These are phyloP conservation scores for Beauveria sp. DNA, from an alignment of 2,329 filamentous ascomycete species.

Conservation along the genomic window DNA sequence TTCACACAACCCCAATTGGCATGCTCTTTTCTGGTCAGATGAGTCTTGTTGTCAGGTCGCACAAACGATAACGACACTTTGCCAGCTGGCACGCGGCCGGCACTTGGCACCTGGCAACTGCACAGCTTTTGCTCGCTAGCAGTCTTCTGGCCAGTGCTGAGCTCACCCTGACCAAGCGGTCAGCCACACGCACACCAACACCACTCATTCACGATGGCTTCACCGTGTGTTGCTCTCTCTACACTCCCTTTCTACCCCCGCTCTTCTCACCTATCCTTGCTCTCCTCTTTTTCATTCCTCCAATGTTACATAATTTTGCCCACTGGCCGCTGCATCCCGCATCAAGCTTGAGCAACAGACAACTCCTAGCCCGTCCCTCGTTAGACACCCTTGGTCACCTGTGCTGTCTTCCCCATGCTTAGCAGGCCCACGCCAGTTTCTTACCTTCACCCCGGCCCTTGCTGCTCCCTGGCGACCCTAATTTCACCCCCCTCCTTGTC, in stretches of 20 bases:
- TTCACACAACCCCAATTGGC: neutral
- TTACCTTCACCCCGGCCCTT: neutral
- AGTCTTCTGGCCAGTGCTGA: neutral
- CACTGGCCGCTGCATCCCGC: neutral
- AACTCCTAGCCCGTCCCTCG: neutral
- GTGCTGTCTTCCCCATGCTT: constrained; percentile 3
- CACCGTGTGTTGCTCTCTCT: neutral
- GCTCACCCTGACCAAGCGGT: constrained; percentile 2
- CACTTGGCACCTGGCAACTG: neutral
- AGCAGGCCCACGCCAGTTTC: neutral
- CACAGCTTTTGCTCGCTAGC: neutral
- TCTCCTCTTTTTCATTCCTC: neutral
- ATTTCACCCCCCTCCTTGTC: constrained; percentile 1
- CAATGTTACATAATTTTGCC: neutral
- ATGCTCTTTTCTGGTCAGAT: neutral
- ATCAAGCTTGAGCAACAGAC: neutral
- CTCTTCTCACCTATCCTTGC: neutral
- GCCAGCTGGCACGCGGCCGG: constrained; percentile 3
- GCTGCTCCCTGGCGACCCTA: neutral
- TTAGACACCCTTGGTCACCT: constrained; percentile 8
- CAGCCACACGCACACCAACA: neutral
- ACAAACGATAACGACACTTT: neutral
- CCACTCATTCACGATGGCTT: constrained; percentile 9
- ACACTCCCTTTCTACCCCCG: neutral
- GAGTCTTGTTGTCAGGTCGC: neutral